phyloP scores from a whole-genome alignment of 1,139 yeast species.

The Meyerozyma carpophila region DNA sequence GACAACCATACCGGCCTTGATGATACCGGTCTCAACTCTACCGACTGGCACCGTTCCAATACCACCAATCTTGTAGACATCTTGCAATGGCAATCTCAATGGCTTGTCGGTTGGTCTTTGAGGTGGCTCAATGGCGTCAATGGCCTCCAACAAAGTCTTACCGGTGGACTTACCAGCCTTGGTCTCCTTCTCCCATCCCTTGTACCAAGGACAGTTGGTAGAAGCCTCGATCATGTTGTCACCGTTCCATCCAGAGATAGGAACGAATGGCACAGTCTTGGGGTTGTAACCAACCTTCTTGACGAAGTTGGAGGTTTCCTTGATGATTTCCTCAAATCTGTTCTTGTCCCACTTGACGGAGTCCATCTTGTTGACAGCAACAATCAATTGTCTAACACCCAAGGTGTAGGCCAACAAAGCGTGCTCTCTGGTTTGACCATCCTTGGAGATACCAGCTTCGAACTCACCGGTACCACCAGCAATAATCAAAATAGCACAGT shows the following conservation, averaged over 20 bases:
- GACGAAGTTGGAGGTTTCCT: constrained; percentile 84
- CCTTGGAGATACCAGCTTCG: constrained; percentile 93
- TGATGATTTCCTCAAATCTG: constrained; percentile 76
- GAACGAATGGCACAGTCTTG: constrained; percentile 86
- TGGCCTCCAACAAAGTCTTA: constrained; percentile 84
- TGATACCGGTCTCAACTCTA: constrained; percentile 89
- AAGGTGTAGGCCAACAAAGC: constrained; percentile 86
- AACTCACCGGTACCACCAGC: constrained; percentile 94
- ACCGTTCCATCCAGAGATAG: constrained; percentile 93
- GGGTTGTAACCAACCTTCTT: constrained; percentile 94
- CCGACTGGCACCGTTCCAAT: constrained; percentile 94
- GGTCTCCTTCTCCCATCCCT: constrained; percentile 87
- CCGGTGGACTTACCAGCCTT: constrained; percentile 74
- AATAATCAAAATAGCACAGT: constrained; percentile 84
- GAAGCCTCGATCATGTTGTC: constrained; percentile 88
- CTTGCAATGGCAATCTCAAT: constrained; percentile 87
- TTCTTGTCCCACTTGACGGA: constrained; percentile 80
- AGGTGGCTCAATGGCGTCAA: constrained; percentile 84
- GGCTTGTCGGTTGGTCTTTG: constrained; percentile 85
- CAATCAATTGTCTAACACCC: constrained; percentile 85
- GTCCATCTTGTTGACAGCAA: constrained; percentile 93
- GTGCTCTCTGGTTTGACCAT: constrained; percentile 93
- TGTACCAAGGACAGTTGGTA: constrained; percentile 85
- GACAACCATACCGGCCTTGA: constrained; percentile 89
- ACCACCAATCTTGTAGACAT: constrained; percentile 93